Conservation (phyloP, 2,329 filamentous ascomycete genomes). For the Aspergillus glaucus region DNA sequence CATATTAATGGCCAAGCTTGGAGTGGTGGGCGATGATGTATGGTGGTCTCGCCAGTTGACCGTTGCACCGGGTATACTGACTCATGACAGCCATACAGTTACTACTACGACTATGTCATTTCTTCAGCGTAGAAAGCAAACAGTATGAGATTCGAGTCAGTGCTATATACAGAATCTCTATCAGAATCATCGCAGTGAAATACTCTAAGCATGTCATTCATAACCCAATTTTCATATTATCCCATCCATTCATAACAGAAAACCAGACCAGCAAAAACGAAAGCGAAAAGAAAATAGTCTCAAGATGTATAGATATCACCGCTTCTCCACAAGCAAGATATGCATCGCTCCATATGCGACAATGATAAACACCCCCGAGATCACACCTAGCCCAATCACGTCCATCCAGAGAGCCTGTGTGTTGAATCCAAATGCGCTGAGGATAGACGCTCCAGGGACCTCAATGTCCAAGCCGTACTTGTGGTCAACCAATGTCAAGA, state of each 20-base stretch:
- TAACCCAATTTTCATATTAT: too few relatives aligned
- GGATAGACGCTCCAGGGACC: constrained; percentile 85
- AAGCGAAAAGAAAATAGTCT: not conserved
- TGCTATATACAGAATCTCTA: too few relatives aligned
- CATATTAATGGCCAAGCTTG: too few relatives aligned
- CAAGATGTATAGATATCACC: constrained; percentile 41
- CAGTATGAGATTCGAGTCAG: too few relatives aligned
- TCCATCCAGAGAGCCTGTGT: constrained; percentile 81
- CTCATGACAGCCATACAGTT: too few relatives aligned
- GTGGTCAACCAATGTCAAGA: constrained; percentile 81
- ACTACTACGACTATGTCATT: too few relatives aligned
- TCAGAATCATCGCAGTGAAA: too few relatives aligned
- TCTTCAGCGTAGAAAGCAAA: too few relatives aligned
- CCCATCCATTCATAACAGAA: not conserved
- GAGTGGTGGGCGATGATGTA: too few relatives aligned
- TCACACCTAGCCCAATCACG: constrained; percentile 71
- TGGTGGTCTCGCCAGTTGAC: not conserved
- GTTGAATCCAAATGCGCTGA: constrained; percentile 92
- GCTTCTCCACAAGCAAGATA: constrained; percentile 81
- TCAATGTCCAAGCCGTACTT: constrained; percentile 97
- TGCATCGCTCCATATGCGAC: constrained; percentile 92
- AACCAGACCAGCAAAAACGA: not conserved
- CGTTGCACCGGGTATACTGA: not conserved
- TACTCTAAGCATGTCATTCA: too few relatives aligned
- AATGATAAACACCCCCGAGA: constrained; percentile 75